Evolutionary conservation across 441 rosid genomes (phyloP).

Genomic region (Jatropha multifida): DNA sequence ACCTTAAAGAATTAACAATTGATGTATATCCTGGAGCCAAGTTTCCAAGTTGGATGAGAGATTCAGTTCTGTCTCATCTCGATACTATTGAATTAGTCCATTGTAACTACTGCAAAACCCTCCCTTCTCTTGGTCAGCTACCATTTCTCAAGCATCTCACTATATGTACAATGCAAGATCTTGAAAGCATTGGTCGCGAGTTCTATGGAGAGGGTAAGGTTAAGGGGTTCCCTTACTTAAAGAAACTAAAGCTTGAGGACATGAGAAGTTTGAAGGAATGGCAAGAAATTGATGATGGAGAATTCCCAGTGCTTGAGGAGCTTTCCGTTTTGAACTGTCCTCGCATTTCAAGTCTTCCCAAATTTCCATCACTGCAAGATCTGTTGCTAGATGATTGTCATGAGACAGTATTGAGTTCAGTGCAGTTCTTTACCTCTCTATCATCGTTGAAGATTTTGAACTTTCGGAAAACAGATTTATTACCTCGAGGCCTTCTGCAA

Average conservation of each 20-base stretch:
- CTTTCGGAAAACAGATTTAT: constrained; percentile 12
- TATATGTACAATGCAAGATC: constrained; percentile 26
- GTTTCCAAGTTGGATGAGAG: constrained; percentile 29
- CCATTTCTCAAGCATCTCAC: constrained; percentile 31
- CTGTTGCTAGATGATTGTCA: constrained; percentile 19
- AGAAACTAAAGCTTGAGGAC: constrained; percentile 23
- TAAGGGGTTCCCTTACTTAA: constrained; percentile 23
- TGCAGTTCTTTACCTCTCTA: constrained; percentile 21
- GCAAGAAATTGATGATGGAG: constrained; percentile 24
- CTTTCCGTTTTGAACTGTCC: constrained; percentile 22
- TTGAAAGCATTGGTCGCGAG: constrained; percentile 24
- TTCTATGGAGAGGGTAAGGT: constrained; percentile 20
- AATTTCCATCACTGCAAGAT: constrained; percentile 16
- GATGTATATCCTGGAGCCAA: constrained; percentile 27
- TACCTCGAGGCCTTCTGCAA: constrained; percentile 17
- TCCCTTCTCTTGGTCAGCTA: constrained; percentile 39
- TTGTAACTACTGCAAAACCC: constrained; percentile 25
- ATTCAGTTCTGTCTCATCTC: constrained; percentile 20
- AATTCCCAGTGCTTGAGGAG: constrained; percentile 18
- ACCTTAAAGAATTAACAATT: constrained; percentile 21
- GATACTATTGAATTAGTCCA: constrained; percentile 20
- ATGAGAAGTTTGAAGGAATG: constrained; percentile 32
- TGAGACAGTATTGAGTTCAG: constrained; percentile 13
- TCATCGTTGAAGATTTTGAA: constrained; percentile 19
- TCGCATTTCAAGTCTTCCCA: constrained; percentile 14